A percentile compares a stretch with the other conserved stretches of the same genome.
Evolutionary conservation across 352 stramenopile species (phyloP).

Genomic region (Globisporangium apiculatum): DNA sequence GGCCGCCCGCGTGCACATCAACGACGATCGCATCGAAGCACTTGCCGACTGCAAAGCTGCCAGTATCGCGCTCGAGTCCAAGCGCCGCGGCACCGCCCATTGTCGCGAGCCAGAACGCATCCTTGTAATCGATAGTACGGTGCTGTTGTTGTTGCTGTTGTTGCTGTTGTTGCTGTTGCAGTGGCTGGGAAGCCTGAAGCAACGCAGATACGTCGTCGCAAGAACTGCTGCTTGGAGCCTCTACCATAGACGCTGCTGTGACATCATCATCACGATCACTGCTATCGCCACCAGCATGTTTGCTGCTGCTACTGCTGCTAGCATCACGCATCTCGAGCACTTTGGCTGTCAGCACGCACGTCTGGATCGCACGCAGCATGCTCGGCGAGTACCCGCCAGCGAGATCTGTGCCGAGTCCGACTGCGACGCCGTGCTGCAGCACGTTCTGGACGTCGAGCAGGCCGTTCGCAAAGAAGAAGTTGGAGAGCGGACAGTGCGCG

Average conservation of each 20-base stretch:
- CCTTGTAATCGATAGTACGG: conserved; percentile 51
- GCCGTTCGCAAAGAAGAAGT: conserved; percentile 86
- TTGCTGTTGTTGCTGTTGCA: background rate
- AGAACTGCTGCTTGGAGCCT: too few species aligned
- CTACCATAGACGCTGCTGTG: too few species aligned
- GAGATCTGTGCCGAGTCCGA: conserved; percentile 88
- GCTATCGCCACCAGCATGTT: too few species aligned
- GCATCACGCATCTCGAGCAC: conserved; percentile 38
- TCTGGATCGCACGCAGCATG: conserved; percentile 85
- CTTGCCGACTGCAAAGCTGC: conserved; percentile 76
- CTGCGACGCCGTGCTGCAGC: conserved; percentile 22
- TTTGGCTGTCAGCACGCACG: conserved; percentile 69
- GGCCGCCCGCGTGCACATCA: conserved; percentile 29
- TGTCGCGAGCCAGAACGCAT: conserved; percentile 86
- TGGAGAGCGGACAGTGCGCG: conserved; percentile 87
- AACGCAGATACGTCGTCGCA: background rate
- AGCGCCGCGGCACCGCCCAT: conserved; percentile 76
- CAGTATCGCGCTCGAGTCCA: conserved; percentile 56
- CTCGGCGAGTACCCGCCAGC: conserved; percentile 86
- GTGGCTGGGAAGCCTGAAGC: background rate
- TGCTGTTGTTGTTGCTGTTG: background rate
- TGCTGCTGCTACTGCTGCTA: conserved; percentile 3
- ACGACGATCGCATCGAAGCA: conserved; percentile 85
- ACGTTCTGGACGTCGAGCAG: conserved; percentile 61
- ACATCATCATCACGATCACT: too few species aligned